phyloP scores from a whole-genome alignment of 106 monocot genomes.

The Dendrobium chrysotoxum region DNA sequence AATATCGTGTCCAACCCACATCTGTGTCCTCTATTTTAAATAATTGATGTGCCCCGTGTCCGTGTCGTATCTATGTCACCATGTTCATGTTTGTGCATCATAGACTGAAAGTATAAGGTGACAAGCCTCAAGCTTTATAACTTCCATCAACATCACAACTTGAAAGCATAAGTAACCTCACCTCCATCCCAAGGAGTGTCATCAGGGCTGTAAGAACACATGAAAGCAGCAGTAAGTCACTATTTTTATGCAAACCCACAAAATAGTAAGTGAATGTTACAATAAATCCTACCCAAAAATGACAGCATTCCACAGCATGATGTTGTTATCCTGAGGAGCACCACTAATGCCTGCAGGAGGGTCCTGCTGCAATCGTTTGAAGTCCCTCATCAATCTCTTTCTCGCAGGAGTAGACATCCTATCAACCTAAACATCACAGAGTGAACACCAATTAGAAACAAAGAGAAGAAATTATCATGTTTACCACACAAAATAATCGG shows the following conservation, averaged over 20 bases:
- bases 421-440: slow-evolving; percentile 2
- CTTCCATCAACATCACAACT: not conserved
- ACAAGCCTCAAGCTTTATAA: not conserved
- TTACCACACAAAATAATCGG: too few relatives aligned
- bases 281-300: slow-evolving; percentile 35
- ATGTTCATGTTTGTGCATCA: too few relatives aligned
- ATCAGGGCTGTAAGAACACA: slow-evolving; percentile 6
- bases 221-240: not conserved
- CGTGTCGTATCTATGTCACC: too few relatives aligned
- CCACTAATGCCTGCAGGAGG: slow-evolving; percentile 49
- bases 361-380: slow-evolving; percentile 45
- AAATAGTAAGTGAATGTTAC: not conserved
- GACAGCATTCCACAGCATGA: slow-evolving; percentile 50
- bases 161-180: not conserved
- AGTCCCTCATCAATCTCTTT: slow-evolving; percentile 44
- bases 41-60: too few relatives aligned
- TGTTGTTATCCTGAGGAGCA: slow-evolving; percentile 45
- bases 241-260: not conserved
- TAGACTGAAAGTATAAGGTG: not conserved
- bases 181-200: slow-evolving; percentile 10
- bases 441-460: not conserved
- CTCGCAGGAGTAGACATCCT: slow-evolving; percentile 48
- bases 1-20: too few relatives aligned
- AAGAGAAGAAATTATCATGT: not conserved
- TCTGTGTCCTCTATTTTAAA: too few relatives aligned